Percentiles rank a stretch among this genome's conserved stretches.
Conservation (phyloP, 2,329 filamentous ascomycete species). For the Periglandula ipomoeae region DNA sequence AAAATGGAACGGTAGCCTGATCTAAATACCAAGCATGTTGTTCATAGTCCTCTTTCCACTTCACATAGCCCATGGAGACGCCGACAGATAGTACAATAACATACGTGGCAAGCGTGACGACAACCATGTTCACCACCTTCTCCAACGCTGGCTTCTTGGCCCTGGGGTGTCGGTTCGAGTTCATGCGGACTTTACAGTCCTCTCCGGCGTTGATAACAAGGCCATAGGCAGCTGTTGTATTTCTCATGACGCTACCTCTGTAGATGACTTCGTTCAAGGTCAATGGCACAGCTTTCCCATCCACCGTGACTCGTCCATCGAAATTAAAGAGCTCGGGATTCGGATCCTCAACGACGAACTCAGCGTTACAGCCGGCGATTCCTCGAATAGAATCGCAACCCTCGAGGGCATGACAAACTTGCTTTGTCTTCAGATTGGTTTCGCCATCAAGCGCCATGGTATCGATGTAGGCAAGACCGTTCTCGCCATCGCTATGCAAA, state of each 20-base stretch:
- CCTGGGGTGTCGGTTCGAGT: slow-evolving; percentile 77
- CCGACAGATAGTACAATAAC: slow-evolving; percentile 72
- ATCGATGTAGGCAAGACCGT: slow-evolving; percentile 73
- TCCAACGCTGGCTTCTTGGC: slow-evolving; percentile 78
- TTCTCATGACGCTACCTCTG: slow-evolving; percentile 75
- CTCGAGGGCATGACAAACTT: slow-evolving; percentile 52
- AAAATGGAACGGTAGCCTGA: slow-evolving; percentile 61
- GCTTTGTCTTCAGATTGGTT: slow-evolving; percentile 72
- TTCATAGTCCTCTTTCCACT: slow-evolving; percentile 64
- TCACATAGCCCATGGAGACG: slow-evolving; percentile 71
- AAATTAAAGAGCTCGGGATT: slow-evolving; percentile 72
- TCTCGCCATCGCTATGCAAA: slow-evolving; percentile 66
- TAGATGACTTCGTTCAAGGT: slow-evolving; percentile 79
- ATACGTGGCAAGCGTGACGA: slow-evolving; percentile 70
- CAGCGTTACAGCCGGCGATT: slow-evolving; percentile 45
- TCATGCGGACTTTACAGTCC: slow-evolving; percentile 89
- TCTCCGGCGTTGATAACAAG: slow-evolving; percentile 83
- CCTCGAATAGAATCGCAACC: slow-evolving; percentile 44
- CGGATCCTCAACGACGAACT: slow-evolving; percentile 66
- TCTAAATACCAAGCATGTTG: slow-evolving; percentile 66
- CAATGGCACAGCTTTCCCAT: slow-evolving; percentile 53
- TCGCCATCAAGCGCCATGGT: slow-evolving; percentile 81
- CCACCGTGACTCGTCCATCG: slow-evolving; percentile 55
- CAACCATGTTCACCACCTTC: slow-evolving; percentile 66
- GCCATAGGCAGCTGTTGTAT: slow-evolving; percentile 64